Evolutionary conservation across 106 monocot genomes (phyloP), one percentile per base, ranked within the genome.

Genomic region (Dendrobium officinale): DNA sequence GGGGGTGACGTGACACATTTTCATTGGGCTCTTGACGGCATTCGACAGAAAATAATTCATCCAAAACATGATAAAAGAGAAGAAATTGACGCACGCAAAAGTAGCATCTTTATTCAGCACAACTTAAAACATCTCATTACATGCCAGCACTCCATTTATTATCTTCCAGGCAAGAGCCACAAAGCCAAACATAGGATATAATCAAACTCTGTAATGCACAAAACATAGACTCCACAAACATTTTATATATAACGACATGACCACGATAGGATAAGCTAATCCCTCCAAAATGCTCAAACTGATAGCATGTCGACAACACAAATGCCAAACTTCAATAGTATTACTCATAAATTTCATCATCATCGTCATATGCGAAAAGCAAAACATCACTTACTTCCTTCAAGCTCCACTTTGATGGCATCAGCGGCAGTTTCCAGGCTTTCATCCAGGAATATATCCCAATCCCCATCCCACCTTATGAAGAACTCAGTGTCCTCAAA

Each of bases 401-500:
- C 77, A 6, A 92, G 78, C 72, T 90, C 94, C 72, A 83, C 67
- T 19, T 83, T 75, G 51, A 94, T 83, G 54, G 82, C 91, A 10
- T 55, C 83, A 24, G 27, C 82, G 1, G 96, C 96, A 26, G 85
- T 77, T 2, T 77, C 88, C n/a, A 96, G 66, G 42, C 91, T 91
- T 81, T 96, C 96, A 64, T 96, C 96, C 40, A 93, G 88, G 42
- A 96, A 91, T 29, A 96, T 90, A 59, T 96, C 96, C 96, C 96
- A 96, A 29, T 88, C 83, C 4, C 93, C 96, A 81, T 96, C 96
- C 96, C 96, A 96, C 20, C 91, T 72, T 54, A 96, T 93, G 84
- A 96, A 96, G 78, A 96, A 96, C 88, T 96, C 96, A 1, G 96
- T 96, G 59, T 96, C 93, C 77, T 86, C 89, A 17, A 96, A 91